Base-by-base conservation (phyloP, 257 asterid genomes). In the Cynanchum wilfordii region DNA sequence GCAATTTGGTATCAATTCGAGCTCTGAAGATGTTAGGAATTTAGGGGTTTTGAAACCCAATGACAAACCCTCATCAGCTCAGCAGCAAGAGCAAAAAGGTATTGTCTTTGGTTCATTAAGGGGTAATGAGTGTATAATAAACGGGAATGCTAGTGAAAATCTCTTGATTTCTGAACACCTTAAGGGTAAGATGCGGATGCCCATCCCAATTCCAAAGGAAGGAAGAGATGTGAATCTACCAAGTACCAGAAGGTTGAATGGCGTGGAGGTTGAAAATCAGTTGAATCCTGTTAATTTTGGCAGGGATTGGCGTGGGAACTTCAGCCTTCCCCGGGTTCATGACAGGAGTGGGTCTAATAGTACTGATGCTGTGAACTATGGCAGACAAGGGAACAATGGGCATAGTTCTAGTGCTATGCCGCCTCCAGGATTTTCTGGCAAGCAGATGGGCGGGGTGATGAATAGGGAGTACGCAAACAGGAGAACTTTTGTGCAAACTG, bases 81-180 rank as follows among this genome's bases (percentile, higher is more conserved):
- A 40, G 71, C 83, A 47, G 80, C 82, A 52, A 57, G 89, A 84
- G 29, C 87, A 81, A 13, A 80, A 80, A 42, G 76, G 66, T 83
- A 71, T 91, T 62, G 54, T 86, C 16, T 93, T 91, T 75, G 97
- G 96, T 47, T 81, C 90, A 52, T 73, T 87, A 8, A 78, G 54
- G 71, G 80, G 75, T 2, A 82, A 85, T 73, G 84, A 60, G 27
- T 74, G 67, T 25, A 24, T 62, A 22, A 33, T 56, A 19, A 71
- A 63, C 29, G 87, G 75, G 4, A 68, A 13, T 52, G n/a, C 71
- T 72, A 69, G 56, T 50, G 84, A 78, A 68, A 70, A 71, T 68
- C 71, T 78, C 7, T 50, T 12, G 69, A 42, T 44, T 9, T 27
- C 76, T 30, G 73, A 50, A 59, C 73, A 56, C 50, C 81, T 40